Evolutionary conservation across 1,284 basidiomycete species (phyloP).

Genomic region (Amylostereum chailletii): DNA sequence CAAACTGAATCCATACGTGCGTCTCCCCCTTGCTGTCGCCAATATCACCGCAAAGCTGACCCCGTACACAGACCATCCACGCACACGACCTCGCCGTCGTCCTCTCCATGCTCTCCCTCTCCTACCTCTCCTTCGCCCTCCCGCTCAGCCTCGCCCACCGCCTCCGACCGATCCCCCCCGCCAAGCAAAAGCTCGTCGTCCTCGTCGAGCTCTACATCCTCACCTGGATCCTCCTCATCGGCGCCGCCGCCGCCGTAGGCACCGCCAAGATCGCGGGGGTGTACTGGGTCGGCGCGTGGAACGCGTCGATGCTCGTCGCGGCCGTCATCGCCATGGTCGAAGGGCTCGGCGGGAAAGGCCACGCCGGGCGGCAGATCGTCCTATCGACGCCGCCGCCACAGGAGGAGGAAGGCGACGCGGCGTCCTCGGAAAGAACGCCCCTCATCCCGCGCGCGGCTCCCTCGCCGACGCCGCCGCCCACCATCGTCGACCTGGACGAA

Average conservation of each 20-base stretch:
- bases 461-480: not conserved
- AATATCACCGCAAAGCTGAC: not conserved
- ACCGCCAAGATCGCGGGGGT: slow-evolving; percentile 19
- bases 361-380: slow-evolving; percentile 7
- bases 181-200: slow-evolving; percentile 20
- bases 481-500: slow-evolving; percentile 3
- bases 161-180: slow-evolving; percentile 20
- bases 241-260: slow-evolving; percentile 19
- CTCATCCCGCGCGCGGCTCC: not conserved
- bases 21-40: slow-evolving; percentile 17
- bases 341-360: slow-evolving; percentile 18
- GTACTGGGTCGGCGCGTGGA: slow-evolving; percentile 39
- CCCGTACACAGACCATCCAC: slow-evolving; percentile 44
- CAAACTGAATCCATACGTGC: slow-evolving; percentile 55
- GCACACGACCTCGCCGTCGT: slow-evolving; percentile 46
- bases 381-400: slow-evolving; percentile 1
- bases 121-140: slow-evolving; percentile 38
- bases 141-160: slow-evolving; percentile 26
- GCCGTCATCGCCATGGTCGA: slow-evolving; percentile 37
- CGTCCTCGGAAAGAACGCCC: not conserved
- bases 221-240: slow-evolving; percentile 26
- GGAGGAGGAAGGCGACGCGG: not conserved
- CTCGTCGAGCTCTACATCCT: slow-evolving; percentile 22
- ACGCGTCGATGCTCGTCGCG: slow-evolving; percentile 39
- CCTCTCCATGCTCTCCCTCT: slow-evolving; percentile 36